phyloP scores from a whole-genome alignment of 805 yeast species.

The Nakazawaea laoshanensis region DNA sequence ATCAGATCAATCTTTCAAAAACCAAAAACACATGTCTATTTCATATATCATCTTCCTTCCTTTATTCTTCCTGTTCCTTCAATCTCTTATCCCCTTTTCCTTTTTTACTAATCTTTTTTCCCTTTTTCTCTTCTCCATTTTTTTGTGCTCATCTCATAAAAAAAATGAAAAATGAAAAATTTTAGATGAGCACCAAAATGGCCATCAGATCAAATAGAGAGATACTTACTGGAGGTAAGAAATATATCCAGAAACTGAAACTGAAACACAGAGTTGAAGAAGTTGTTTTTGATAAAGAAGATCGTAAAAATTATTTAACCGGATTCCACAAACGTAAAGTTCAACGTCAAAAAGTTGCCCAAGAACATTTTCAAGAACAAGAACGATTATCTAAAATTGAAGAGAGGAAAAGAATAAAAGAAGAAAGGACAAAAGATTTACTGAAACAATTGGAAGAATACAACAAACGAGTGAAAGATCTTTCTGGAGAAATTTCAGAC shows the following conservation, averaged over 20 bases:
- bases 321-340: constrained; percentile 94
- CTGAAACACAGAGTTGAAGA: constrained; percentile 70
- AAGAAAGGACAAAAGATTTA: constrained; percentile 60
- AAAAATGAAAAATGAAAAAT: too few species aligned
- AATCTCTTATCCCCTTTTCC: too few species aligned
- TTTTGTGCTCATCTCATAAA: too few species aligned
- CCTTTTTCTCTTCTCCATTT: neutral
- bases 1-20: too few species aligned
- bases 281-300: constrained; percentile 73
- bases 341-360: constrained; percentile 82
- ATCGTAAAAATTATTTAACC: constrained; percentile 77
- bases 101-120: neutral
- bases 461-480: constrained; percentile 32
- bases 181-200: neutral
- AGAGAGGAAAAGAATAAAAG: constrained; percentile 63
- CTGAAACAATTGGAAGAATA: constrained; percentile 55
- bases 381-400: constrained; percentile 65
- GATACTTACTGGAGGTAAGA: constrained; percentile 80
- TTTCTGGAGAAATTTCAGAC: constrained; percentile 17
- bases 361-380: constrained; percentile 66
- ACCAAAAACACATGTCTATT: too few species aligned
- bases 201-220: constrained; percentile 54
- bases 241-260: constrained; percentile 61
- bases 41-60: too few species aligned
- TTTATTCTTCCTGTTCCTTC: too few species aligned